Conservation (phyloP, 768 basidiomycete species). For the Mrakia gelida region DNA sequence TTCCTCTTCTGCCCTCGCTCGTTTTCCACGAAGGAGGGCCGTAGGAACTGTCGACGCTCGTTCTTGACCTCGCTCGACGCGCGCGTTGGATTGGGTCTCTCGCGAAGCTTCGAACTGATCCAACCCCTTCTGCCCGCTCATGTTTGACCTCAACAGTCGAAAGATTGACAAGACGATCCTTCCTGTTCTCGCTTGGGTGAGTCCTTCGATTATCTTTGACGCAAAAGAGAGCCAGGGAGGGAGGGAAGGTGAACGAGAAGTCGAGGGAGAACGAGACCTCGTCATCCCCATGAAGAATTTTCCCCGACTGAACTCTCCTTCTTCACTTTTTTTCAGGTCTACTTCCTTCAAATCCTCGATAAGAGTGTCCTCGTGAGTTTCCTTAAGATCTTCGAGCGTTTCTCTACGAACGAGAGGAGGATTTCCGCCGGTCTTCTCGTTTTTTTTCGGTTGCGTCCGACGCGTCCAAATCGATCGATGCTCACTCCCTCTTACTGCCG, state of each 20-base stretch:
- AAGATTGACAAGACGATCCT: slow-evolving; percentile 32
- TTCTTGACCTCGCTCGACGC: neutral
- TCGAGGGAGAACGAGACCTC: too few relatives aligned
- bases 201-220: too few relatives aligned
- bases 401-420: neutral
- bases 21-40: neutral
- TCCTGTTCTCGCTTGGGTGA: slow-evolving; percentile 34
- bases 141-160: neutral
- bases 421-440: neutral
- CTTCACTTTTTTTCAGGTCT: slow-evolving; percentile 29
- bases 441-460: neutral
- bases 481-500: neutral
- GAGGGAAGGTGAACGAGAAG: too few relatives aligned
- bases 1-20: neutral
- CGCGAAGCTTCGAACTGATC: neutral
- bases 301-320: too few relatives aligned
- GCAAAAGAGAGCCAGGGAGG: too few relatives aligned
- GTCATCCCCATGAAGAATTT: too few relatives aligned
- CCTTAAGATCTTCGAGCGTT: neutral
- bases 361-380: slow-evolving; percentile 8
- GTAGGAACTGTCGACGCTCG: too few relatives aligned
- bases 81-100: neutral
- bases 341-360: slow-evolving; percentile 40
- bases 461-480: neutral
- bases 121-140: neutral